Evolutionary conservation across 805 yeast species (phyloP), one percentile per base, ranked within the genome.

Genomic region (Spathaspora boniae): DNA sequence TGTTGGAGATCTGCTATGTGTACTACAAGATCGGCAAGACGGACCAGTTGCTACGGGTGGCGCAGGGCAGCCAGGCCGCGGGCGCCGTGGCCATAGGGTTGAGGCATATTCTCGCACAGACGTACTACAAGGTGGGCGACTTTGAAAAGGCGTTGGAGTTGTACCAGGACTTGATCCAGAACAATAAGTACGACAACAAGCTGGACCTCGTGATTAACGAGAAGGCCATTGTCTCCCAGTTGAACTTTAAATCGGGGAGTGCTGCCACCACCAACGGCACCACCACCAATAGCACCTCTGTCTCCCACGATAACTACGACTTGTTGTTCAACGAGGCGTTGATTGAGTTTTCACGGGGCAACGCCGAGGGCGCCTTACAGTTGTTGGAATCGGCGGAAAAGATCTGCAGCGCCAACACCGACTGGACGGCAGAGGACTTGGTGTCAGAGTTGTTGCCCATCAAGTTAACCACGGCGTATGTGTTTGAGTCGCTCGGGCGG

Each of bases 161-260:
- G 4, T 83, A 82, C 50, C 55, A 55, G 24, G 60, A 59, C 4
- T 56, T 75, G 38, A 50, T 67, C 26, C 33, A 54, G 3, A 34
- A 53, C 6, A 48, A 59, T 31, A 51, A 58, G 17, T 61, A 58
- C 28, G 74, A 70, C 36, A 81, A 72, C 45, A 48, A 47, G 16
- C 48, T 65, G 24, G 89, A 82, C 53, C 51, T 80, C 37, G 49
- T 65, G 19, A 80, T 80, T 29, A 83, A 83, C 51, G 84, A 82
- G 54, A 68, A 81, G 40, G 87, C 89, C 3, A 69, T 78, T n/a
- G 57, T 75, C 16, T 76, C 85, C 8, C 84, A 76, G 50, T 52
- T 58, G 16, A 56, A 55, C 26, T 40, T 46, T 29, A 32, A 32
- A 28, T 27, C 14, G 9, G 24, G 30, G 53, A 32, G 51, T 30